Base-by-base conservation (phyloP, 371 early-diverging fungal species). In the Mortierella sp. region DNA sequence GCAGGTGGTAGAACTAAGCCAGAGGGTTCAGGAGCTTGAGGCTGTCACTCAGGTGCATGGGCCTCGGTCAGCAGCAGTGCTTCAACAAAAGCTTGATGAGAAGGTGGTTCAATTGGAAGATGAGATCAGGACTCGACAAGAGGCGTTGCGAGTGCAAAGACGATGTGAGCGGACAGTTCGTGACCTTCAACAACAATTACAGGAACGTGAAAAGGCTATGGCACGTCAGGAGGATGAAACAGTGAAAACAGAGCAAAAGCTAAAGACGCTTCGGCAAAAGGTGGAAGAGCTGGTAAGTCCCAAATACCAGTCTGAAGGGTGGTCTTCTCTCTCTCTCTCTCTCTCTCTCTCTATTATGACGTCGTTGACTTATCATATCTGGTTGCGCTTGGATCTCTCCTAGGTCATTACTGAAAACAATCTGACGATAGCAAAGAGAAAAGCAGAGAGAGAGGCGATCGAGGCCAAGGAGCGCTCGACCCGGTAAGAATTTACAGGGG, bases 161-260 rank as follows among this genome's bases (percentile, higher is more conserved):
- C 92, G 92, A 71, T 83, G 83, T n/a, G 95, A 94, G 65, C 85
- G 95, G 50, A 84, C 85, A 61, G 84, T 95, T 51, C 88, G 94
- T n/a, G 95, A 95, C 70, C 82, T 95, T 47, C 95, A 94, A 81
- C 89, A 90, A 81, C 93, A 94, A 74, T 65, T 95, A 7, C 75
- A 80, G 18, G 96, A 96, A 66, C 74, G 83, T 48, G 95, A 96
- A 37, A 93, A 93, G 82, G 64, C 83, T 52, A 92, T 90, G 85
- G 72, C 72, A 29, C 83, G 91, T 46, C 82, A 76, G 29, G 91
- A 93, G 16, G 93, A 93, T 37, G 94, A 94, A 52, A 72, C 87
- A 26, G 87, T 88, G 62, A 93, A 93, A 81, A 66, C 86, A 72
- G 87, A 90, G 25, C 85, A 89, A 64, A 91, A 91, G 76, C 21